phyloP scores from a whole-genome alignment of 306 rosid species.

The Potentilla sterilis region DNA sequence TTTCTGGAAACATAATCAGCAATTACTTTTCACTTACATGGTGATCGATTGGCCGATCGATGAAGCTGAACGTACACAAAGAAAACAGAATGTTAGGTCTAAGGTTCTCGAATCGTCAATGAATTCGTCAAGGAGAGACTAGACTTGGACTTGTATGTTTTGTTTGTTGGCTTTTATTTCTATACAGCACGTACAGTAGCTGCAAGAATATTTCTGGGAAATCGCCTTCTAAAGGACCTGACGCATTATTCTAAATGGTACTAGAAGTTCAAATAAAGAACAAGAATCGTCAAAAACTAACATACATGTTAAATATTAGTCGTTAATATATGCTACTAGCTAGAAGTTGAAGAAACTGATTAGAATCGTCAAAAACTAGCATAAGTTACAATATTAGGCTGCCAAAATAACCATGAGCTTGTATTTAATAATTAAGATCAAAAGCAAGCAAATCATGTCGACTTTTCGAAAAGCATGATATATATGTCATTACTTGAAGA shows the following conservation, averaged over 20 bases:
- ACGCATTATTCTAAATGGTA: neutral
- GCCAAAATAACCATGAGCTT: no score
- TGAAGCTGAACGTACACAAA: neutral
- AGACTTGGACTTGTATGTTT: neutral
- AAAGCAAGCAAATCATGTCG: neutral
- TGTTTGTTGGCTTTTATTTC: neutral
- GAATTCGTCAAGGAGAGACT: neutral
- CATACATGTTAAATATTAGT: neutral
- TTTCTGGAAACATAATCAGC: conserved; percentile 18
- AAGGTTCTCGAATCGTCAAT: neutral
- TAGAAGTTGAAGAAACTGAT: neutral
- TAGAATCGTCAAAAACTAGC: neutral
- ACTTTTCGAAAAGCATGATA: neutral
- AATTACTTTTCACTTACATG: neutral
- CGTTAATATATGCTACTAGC: neutral
- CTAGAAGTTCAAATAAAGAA: neutral
- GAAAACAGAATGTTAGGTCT: neutral
- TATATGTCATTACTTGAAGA: neutral
- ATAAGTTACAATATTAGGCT: no score
- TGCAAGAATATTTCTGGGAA: neutral
- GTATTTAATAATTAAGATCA: no score
- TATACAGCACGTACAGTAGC: neutral
- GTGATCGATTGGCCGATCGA: neutral
- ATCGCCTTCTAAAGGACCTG: neutral
- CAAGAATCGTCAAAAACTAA: neutral